These are phyloP conservation scores for Trametes cubensis DNA, from an alignment of 768 basidiomycete genomes.

Conservation along the genomic window DNA sequence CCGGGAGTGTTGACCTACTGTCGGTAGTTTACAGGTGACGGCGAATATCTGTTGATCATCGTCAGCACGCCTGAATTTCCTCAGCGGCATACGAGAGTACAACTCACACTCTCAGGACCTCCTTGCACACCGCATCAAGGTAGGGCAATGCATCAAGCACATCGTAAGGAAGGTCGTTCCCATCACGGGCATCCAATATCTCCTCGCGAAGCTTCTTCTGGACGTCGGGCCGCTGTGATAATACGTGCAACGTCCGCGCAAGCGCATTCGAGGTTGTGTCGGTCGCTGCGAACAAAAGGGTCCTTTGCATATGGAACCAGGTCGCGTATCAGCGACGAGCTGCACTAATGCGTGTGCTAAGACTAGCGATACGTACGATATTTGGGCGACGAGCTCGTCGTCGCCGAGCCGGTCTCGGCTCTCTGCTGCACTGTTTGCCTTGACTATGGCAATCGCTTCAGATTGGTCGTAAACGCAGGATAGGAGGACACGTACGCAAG, in stretches of 20 bases:
- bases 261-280: constrained; percentile 9
- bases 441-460: constrained; percentile 34
- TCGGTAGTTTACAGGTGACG: constrained; percentile 42
- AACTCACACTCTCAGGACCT: constrained; percentile 7
- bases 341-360: no score
- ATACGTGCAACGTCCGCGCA: constrained; percentile 3
- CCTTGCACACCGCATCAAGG: constrained; percentile 9
- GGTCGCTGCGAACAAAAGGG: constrained; percentile 3
- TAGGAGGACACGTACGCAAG: constrained; percentile 40
- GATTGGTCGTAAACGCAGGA: no score
- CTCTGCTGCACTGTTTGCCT: constrained; percentile 40
- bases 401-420: constrained; percentile 27
- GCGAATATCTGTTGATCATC: constrained; percentile 38
- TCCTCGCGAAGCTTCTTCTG: constrained; percentile 1
- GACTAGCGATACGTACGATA: constrained; percentile 28
- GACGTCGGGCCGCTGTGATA: constrained; percentile 1
- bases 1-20: no score
- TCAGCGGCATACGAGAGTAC: no score
- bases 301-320: neutral
- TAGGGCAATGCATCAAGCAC: neutral
- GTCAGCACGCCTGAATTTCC: neutral
- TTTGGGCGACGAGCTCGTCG: constrained; percentile 44
- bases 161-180: neutral
- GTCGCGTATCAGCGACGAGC: neutral
- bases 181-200: neutral